phyloP scores from a whole-genome alignment of 305 asterid genomes.

The Fraxinus angustifolia region DNA sequence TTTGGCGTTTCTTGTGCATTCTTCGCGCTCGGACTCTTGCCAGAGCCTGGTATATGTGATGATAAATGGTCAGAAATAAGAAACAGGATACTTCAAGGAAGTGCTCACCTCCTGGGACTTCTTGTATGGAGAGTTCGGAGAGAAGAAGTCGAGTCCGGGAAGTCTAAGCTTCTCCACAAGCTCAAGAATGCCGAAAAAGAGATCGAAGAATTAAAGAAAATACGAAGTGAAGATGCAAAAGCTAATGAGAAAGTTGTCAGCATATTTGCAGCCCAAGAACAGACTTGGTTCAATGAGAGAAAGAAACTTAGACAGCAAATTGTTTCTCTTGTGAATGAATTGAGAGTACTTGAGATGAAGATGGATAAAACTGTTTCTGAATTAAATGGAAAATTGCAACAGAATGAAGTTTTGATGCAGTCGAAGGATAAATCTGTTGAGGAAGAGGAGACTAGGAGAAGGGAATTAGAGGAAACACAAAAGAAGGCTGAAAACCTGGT shows the following conservation, averaged over 20 bases:
- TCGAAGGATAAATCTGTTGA: slow-evolving; percentile 51
- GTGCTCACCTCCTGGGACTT: slow-evolving; percentile 70
- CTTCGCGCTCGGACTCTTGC: slow-evolving; percentile 51
- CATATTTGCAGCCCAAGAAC: slow-evolving; percentile 77
- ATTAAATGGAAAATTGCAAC: slow-evolving; percentile 47
- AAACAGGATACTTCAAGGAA: slow-evolving; percentile 53
- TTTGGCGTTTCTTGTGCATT: slow-evolving; percentile 78
- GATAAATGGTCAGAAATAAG: slow-evolving; percentile 52
- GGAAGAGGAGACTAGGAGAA: slow-evolving; percentile 39
- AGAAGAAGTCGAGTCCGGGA: slow-evolving; percentile 23
- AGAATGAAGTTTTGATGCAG: slow-evolving; percentile 39
- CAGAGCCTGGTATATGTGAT: slow-evolving; percentile 47
- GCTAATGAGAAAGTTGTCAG: slow-evolving; percentile 82
- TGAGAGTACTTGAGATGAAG: slow-evolving; percentile 37
- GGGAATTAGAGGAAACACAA: no score
- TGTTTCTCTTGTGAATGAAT: slow-evolving; percentile 53
- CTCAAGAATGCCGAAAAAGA: slow-evolving; percentile 31
- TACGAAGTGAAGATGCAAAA: slow-evolving; percentile 74
- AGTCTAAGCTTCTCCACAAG: neutral
- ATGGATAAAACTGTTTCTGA: slow-evolving; percentile 42
- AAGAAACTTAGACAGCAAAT: slow-evolving; percentile 66
- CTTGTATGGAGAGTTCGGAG: slow-evolving; percentile 54
- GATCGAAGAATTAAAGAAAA: slow-evolving; percentile 51
- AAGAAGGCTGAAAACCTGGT: no score
- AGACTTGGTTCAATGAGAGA: slow-evolving; percentile 70